A percentile compares a stretch with the other conserved stretches of the same genome.
Conservation (phyloP, 352 stramenopile genomes). For the Pythium sukuiense region DNA sequence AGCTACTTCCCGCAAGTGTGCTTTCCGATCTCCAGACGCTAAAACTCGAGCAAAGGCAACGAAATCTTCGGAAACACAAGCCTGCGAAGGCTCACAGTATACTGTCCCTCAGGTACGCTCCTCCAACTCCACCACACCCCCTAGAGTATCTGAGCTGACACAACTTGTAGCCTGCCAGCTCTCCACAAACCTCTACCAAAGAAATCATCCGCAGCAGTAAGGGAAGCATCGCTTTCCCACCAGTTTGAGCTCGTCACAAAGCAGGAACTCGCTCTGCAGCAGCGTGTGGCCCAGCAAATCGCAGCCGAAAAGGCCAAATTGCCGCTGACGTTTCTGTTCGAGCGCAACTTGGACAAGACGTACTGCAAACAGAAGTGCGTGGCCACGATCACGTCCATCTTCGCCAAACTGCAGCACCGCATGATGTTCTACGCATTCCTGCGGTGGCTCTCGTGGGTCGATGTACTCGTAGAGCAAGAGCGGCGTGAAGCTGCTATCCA, state of each 20-base stretch:
- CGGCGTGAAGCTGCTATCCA: constrained; percentile 32
- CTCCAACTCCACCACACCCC: background rate
- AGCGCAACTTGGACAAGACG: constrained; percentile 55
- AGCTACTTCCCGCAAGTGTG: constrained; percentile 8
- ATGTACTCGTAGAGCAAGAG: constrained; percentile 23
- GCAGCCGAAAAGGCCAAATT: constrained; percentile 54
- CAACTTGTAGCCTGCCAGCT: constrained; percentile 3
- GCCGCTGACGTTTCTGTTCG: constrained; percentile 74
- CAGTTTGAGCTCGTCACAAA: background rate
- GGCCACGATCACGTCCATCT: constrained; percentile 57
- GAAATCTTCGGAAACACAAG: constrained; percentile 3
- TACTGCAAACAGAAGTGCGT: constrained; percentile 64
- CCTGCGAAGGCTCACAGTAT: constrained; percentile 14
- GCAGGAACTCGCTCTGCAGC: constrained; percentile 29
- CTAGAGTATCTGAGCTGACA: too few species aligned
- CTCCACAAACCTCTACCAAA: constrained; percentile 15
- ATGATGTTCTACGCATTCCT: constrained; percentile 46
- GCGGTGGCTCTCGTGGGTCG: constrained; percentile 38
- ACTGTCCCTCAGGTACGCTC: constrained; percentile 33
- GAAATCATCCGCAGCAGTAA: background rate
- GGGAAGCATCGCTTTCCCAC: constrained; percentile 15
- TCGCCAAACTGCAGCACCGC: constrained; percentile 65
- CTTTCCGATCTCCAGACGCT: constrained; percentile 11
- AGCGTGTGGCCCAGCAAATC: constrained; percentile 42
- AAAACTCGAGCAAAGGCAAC: constrained; percentile 10